A percentile compares a stretch with the other conserved stretches of the same genome.
Evolutionary conservation across 345 rosid species (phyloP).

Genomic region (Eucalyptus erythrocorys): DNA sequence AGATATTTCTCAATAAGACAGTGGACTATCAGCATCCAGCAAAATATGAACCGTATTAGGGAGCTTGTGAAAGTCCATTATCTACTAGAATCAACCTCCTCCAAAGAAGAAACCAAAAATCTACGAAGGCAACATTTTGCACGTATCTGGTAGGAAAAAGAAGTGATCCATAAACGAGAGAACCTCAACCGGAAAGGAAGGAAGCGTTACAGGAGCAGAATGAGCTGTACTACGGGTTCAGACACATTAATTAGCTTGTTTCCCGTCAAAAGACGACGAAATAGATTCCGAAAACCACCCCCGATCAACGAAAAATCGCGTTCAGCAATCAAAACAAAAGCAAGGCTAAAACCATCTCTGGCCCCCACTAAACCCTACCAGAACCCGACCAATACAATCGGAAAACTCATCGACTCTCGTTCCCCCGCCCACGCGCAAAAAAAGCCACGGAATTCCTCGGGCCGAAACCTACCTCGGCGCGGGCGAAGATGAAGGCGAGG

Average conservation of each 20-base stretch:
- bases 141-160: neutral
- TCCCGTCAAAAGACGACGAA: neutral
- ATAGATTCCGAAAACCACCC: neutral
- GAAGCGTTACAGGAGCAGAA: neutral
- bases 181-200: neutral
- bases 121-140: neutral
- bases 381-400: neutral
- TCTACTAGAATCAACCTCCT: neutral
- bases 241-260: neutral
- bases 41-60: neutral
- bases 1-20: neutral
- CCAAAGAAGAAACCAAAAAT: neutral
- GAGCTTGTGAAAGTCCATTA: neutral
- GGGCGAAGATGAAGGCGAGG: conserved; percentile 84
- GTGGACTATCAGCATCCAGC: neutral
- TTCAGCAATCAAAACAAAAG: neutral
- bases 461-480: conserved; percentile 47
- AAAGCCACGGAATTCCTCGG: neutral
- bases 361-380: neutral
- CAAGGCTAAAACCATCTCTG: neutral
- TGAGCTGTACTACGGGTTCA: neutral
- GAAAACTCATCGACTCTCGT: neutral
- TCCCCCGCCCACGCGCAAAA: neutral
- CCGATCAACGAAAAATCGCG: neutral
- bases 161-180: neutral